These are phyloP conservation scores for Leccinum longicurvipes DNA, from an alignment of 768 basidiomycete species.

Conservation along the genomic window DNA sequence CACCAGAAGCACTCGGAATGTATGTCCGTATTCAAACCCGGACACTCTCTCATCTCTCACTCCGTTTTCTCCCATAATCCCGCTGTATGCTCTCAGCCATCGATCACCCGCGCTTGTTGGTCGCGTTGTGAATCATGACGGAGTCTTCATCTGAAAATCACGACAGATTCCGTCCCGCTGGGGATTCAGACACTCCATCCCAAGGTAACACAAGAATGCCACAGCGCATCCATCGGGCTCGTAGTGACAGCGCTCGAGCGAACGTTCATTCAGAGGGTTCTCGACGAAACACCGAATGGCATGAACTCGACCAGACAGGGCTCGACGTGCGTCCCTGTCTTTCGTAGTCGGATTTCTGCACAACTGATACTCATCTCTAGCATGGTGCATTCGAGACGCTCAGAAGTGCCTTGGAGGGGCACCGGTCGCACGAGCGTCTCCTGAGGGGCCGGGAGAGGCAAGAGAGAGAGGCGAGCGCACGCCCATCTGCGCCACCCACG, in stretches of 20 bases:
- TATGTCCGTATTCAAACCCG: slow-evolving; percentile 1
- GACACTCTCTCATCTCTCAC: background rate
- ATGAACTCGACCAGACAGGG: slow-evolving; percentile 52
- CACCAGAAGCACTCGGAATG: too few relatives aligned
- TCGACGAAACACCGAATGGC: slow-evolving; percentile 17
- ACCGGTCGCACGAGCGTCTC: slow-evolving; percentile 32
- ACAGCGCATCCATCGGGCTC: slow-evolving; percentile 53
- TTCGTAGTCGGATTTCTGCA: background rate
- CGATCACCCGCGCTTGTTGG: slow-evolving; percentile 7
- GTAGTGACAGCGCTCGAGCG: slow-evolving; percentile 21
- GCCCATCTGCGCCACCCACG: slow-evolving; percentile 4
- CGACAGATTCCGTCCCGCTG: slow-evolving; percentile 14
- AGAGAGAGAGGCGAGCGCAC: background rate
- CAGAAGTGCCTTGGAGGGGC: slow-evolving; percentile 50
- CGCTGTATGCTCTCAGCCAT: background rate
- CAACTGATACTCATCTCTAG: slow-evolving; percentile 27
- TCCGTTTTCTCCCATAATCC: background rate
- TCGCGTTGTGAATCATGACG: slow-evolving; percentile 23
- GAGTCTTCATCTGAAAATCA: slow-evolving; percentile 3
- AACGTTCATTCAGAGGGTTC: background rate
- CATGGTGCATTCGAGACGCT: slow-evolving; percentile 47
- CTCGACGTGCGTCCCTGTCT: slow-evolving; percentile 43
- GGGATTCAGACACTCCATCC: slow-evolving; percentile 9
- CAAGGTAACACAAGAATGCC: slow-evolving; percentile 41
- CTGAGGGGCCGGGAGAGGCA: background rate